Base-by-base conservation (phyloP, 148 eudicot genomes). In the Dysphania ambrosioides region DNA sequence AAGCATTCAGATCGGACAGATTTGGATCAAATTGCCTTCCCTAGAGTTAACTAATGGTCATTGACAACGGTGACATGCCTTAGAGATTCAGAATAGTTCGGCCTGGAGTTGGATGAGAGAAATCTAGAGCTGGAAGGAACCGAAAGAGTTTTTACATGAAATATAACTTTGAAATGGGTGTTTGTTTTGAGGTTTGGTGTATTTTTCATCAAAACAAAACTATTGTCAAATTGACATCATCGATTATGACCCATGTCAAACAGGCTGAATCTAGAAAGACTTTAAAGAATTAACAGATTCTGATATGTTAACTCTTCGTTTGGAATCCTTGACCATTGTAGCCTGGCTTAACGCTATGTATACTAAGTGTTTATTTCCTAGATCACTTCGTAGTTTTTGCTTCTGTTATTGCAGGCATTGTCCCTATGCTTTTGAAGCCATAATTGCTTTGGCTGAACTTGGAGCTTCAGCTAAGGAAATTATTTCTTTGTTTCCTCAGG, bases 401-500 rank as follows among this genome's bases (percentile, higher is more conserved):
- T 44, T 61, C 13, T 29, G 42, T 59, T 76, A 64, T 79, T 51
- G 73, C 86, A 94, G 98, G 77, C 85, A 87, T 71, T 94, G 90
- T 67, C 97, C 97, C 56, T 94, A 84, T 72, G 77, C 87, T 51
- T 77, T 94, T 76, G 98, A 94, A 85, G 98, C 97, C 69, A 85
- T 94, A 80, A 80, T 80, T 69, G 93, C 98, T 38, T 86, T 94
- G 85, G 96, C 98, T 78, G 97, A 94, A 74, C 84, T 94, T 70
- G 96, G 97, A 72, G 85, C 86, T 79, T 77, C 88, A 55, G 88
- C 93, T 19, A 94, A 90, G 83, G 98, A 94, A 73, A 90, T 94
- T 64, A 77, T 88, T 51, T 86, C 92, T 44, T 81, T 90, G 87
- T 82, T 92, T 85, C 96, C 97, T 81, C 98, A 90, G 98, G 98